Evolutionary conservation across 192 early-diverging fungal genomes (phyloP).

Genomic region (Coemansia interrupta): DNA sequence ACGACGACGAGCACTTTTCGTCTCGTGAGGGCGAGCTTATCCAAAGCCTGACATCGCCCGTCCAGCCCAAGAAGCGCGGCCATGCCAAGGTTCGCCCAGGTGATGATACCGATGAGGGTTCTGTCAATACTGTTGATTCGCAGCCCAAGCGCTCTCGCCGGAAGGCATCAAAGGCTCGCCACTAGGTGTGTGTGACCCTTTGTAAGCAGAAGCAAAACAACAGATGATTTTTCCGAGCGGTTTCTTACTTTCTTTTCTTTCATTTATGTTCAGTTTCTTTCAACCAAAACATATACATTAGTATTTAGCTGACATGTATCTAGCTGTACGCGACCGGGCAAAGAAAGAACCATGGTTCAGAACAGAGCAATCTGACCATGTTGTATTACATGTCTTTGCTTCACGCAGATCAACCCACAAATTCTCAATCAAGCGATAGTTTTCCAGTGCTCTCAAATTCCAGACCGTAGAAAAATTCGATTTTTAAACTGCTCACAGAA

Average conservation of each 20-base stretch:
- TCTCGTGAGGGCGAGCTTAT: slow-evolving; percentile 42
- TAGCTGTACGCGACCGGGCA: too few relatives aligned
- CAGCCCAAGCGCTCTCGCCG: slow-evolving; percentile 40
- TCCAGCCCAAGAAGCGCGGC: slow-evolving; percentile 32
- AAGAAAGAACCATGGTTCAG: too few relatives aligned
- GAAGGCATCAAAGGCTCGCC: slow-evolving; percentile 37
- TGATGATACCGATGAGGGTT: slow-evolving; percentile 34
- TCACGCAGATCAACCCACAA: slow-evolving; percentile 3
- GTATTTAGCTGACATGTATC: neutral
- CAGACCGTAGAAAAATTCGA: neutral
- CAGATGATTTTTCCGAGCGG: neutral
- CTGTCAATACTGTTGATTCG: slow-evolving; percentile 21
- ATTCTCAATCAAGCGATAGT: neutral
- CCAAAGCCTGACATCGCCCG: slow-evolving; percentile 46
- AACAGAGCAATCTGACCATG: too few relatives aligned
- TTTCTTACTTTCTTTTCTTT: slow-evolving; percentile 1
- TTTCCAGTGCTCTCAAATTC: neutral
- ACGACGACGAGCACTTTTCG: slow-evolving; percentile 27
- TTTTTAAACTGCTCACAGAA: neutral
- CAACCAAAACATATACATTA: neutral
- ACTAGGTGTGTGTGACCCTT: neutral
- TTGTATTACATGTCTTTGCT: too few relatives aligned
- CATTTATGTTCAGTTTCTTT: slow-evolving; percentile 1
- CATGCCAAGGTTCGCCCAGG: slow-evolving; percentile 32
- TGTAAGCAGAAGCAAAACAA: too few relatives aligned